These are phyloP conservation scores for Euphorbia pulcherrima DNA, from an alignment of 345 rosid species.

Conservation along the genomic window DNA sequence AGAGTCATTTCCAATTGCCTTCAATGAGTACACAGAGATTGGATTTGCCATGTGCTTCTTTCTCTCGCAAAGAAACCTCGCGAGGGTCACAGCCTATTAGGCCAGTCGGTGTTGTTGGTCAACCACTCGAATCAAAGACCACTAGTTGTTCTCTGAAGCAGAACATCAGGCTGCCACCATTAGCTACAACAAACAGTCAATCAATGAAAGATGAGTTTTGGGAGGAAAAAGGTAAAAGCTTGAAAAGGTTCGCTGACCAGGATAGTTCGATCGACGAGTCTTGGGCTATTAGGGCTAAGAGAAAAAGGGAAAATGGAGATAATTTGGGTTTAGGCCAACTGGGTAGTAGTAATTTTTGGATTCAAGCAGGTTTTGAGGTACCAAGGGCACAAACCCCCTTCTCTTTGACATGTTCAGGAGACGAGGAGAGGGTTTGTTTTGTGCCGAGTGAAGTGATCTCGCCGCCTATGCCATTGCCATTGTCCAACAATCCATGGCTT, in stretches of 20 bases:
- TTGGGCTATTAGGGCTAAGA: slow-evolving; percentile 61
- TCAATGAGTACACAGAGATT: slow-evolving; percentile 97
- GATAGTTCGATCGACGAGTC: slow-evolving; percentile 54
- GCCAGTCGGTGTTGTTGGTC: slow-evolving; percentile 60
- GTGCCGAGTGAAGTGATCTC: slow-evolving; percentile 65
- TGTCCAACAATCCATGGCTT: slow-evolving; percentile 70
- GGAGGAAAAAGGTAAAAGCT: slow-evolving; percentile 67
- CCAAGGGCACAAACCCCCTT: slow-evolving; percentile 51
- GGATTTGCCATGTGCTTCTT: slow-evolving; percentile 85
- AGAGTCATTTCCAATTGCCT: slow-evolving; percentile 69
- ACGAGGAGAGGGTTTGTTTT: slow-evolving; percentile 66
- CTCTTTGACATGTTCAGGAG: slow-evolving; percentile 63
- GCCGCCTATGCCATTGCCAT: slow-evolving; percentile 59
- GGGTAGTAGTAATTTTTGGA: slow-evolving; percentile 60
- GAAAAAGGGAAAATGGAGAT: slow-evolving; percentile 53
- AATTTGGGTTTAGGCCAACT: slow-evolving; percentile 43
- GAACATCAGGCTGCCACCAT: slow-evolving; percentile 79
- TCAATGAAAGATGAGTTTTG: slow-evolving; percentile 52
- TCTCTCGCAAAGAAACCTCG: slow-evolving; percentile 68
- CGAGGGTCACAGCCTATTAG: slow-evolving; percentile 62
- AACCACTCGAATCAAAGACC: slow-evolving; percentile 56
- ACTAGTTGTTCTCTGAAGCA: slow-evolving; percentile 69
- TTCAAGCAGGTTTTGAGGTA: slow-evolving; percentile 48
- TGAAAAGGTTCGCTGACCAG: slow-evolving; percentile 80
- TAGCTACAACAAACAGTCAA: slow-evolving; percentile 50